These are phyloP conservation scores for Didymella pinodella DNA, from an alignment of 2,329 filamentous ascomycete genomes.

Conservation along the genomic window DNA sequence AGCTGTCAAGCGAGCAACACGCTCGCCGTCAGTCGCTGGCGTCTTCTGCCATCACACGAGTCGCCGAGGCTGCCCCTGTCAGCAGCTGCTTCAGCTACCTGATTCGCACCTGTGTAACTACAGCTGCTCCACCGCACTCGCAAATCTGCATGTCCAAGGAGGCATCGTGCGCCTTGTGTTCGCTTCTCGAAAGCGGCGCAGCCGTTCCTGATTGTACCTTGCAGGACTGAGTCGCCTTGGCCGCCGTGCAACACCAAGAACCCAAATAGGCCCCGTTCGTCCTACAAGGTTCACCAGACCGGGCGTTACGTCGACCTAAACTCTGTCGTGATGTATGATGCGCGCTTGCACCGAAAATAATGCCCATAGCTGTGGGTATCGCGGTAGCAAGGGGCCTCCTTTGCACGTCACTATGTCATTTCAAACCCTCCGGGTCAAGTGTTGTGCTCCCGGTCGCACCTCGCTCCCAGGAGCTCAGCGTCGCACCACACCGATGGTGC, in stretches of 20 bases:
- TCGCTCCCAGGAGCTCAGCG: conserved; percentile 21
- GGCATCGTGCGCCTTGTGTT: conserved; percentile 38
- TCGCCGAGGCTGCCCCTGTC: conserved; percentile 33
- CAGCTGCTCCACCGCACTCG: conserved; percentile 33
- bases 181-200: conserved; percentile 40
- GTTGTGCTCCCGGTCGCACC: conserved; percentile 14
- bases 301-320: conserved; percentile 32
- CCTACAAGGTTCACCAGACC: conserved; percentile 33
- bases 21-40: conserved; percentile 25
- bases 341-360: conserved; percentile 5
- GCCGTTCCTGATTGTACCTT: conserved; percentile 45
- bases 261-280: conserved; percentile 39
- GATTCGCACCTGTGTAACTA: conserved; percentile 36
- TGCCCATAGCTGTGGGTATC: not conserved
- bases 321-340: conserved; percentile 15
- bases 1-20: conserved; percentile 16
- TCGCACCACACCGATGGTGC: conserved; percentile 38
- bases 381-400: conserved; percentile 7
- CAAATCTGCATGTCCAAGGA: conserved; percentile 45
- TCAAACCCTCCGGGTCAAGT: not conserved
- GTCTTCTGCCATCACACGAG: conserved; percentile 27
- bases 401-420: not conserved
- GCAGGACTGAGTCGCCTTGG: conserved; percentile 41
- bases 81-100: conserved; percentile 32
- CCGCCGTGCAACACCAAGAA: conserved; percentile 38